phyloP scores from a whole-genome alignment of 331 rosid species.

The Pyrus hybrid region DNA sequence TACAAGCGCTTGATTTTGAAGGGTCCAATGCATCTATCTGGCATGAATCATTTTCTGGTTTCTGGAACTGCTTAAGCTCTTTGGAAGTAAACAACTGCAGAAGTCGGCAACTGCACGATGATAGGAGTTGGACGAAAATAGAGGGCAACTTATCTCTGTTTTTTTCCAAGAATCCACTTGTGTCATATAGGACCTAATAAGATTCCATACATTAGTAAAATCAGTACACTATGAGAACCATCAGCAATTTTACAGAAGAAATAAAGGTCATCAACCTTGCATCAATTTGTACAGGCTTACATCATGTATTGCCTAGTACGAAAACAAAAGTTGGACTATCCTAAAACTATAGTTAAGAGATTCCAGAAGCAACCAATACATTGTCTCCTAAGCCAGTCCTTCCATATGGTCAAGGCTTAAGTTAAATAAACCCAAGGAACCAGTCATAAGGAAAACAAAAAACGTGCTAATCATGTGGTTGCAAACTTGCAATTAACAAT shows the following conservation, averaged over 20 bases:
- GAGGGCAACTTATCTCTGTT: slow-evolving; percentile 66
- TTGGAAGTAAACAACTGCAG: slow-evolving; percentile 47
- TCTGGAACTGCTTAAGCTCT: slow-evolving; percentile 31
- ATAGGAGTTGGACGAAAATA: slow-evolving; percentile 59
- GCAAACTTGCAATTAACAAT: neutral
- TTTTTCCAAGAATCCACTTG: slow-evolving; percentile 79
- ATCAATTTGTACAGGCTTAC: neutral
- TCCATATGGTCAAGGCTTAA: neutral
- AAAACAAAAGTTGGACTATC: neutral
- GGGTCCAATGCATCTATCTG: slow-evolving; percentile 37
- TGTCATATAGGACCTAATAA: slow-evolving; percentile 70
- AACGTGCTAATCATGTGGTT: neutral
- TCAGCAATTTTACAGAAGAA: neutral
- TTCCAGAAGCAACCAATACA: neutral
- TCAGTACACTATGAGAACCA: neutral
- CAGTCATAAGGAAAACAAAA: neutral
- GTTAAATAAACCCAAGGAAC: neutral
- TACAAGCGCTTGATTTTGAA: slow-evolving; percentile 51
- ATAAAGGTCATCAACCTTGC: slow-evolving; percentile 1
- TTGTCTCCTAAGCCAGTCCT: neutral
- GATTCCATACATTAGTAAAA: slow-evolving; percentile 19
- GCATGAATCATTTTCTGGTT: slow-evolving; percentile 31
- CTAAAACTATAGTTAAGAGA: neutral
- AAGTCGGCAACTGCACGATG: slow-evolving; percentile 57
- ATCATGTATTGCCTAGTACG: neutral